Conservation (phyloP, 305 asterid genomes). For the Fraxinus paxiana region DNA sequence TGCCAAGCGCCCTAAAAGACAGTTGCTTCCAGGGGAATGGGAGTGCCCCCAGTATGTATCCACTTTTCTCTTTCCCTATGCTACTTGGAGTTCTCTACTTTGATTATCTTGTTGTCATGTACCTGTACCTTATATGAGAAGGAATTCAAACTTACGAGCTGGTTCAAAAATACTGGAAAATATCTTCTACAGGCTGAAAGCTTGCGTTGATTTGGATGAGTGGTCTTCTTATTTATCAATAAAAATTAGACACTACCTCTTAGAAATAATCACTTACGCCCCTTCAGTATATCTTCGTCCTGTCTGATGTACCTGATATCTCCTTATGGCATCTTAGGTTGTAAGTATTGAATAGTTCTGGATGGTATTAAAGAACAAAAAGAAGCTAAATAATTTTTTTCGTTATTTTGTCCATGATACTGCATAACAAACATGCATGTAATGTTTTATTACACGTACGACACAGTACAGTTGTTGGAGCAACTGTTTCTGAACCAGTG, state of each 20-base stretch:
- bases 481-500: not conserved
- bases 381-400: not conserved
- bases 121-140: not conserved
- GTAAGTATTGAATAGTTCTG: not conserved
- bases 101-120: not conserved
- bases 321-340: not conserved
- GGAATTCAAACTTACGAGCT: not conserved
- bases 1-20: conserved; percentile 92
- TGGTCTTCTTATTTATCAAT: not conserved
- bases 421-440: not conserved
- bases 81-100: not conserved
- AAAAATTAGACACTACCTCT: not conserved
- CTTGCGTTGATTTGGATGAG: not conserved
- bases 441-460: not conserved
- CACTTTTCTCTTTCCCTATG: conserved; percentile 10
- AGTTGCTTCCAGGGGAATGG: conserved; percentile 99
- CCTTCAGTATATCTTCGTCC: not conserved
- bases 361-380: not conserved
- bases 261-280: not conserved
- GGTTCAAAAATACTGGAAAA: not conserved
- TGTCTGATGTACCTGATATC: not conserved
- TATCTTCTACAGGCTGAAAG: not conserved
- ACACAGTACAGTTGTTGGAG: not conserved
- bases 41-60: conserved; percentile 83
- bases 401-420: not conserved